A percentile compares a stretch with the other conserved stretches of the same genome.
phyloP scores from a whole-genome alignment of 805 yeast genomes.

The Saturnispora sekii region DNA sequence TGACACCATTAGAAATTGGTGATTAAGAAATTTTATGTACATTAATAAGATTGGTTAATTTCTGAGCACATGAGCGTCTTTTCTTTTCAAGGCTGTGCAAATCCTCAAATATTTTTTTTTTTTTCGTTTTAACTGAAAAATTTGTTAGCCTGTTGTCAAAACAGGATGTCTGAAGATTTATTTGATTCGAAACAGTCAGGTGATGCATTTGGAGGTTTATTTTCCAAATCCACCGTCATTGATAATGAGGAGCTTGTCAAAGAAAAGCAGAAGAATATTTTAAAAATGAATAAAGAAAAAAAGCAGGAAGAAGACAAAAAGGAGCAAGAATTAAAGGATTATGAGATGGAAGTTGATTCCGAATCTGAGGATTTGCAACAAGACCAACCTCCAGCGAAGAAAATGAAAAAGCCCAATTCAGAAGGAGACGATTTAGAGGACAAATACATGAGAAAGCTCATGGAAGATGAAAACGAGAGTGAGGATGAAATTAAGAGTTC shows the following conservation, averaged over 20 bases:
- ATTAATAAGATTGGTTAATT: not conserved
- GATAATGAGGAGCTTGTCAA: constrained; percentile 25
- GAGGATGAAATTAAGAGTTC: constrained; percentile 5
- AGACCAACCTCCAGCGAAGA: constrained; percentile 22
- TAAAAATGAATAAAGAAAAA: constrained; percentile 8
- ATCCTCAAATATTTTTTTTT: not conserved
- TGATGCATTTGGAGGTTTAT: constrained; percentile 20
- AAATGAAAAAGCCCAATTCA: constrained; percentile 13
- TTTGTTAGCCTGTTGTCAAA: not conserved
- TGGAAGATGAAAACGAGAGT: constrained; percentile 16
- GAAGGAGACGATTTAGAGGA: constrained; percentile 17
- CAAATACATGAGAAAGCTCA: constrained; percentile 16
- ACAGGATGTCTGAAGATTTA: constrained; percentile 1
- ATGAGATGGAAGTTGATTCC: constrained; percentile 19
- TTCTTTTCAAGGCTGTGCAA: constrained; percentile 1
- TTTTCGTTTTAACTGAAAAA: not conserved
- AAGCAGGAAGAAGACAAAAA: constrained; percentile 14
- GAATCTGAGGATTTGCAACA: constrained; percentile 7
- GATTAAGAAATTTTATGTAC: not conserved
- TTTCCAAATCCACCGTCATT: constrained; percentile 37
- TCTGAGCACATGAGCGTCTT: not conserved
- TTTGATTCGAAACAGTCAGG: constrained; percentile 3
- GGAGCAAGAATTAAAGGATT: constrained; percentile 14
- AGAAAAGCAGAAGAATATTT: constrained; percentile 18
- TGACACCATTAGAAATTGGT: constrained; percentile 8